Conservation (phyloP, 2,329 filamentous ascomycete species). For the Pseudogymnoascus sp. region DNA sequence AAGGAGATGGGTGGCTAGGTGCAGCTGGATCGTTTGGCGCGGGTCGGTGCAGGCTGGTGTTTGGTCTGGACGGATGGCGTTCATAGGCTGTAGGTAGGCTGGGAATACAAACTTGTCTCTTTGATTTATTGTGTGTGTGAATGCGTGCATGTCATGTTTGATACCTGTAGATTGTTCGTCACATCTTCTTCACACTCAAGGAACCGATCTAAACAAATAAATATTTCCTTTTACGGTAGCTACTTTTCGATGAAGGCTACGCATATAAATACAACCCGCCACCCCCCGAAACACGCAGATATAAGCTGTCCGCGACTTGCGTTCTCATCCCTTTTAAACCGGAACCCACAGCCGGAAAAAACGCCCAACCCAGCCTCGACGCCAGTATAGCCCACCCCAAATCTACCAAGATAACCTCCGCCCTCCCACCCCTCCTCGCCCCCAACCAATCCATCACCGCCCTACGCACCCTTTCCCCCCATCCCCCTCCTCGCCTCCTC, state of each 20-base stretch:
- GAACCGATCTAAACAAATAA: background rate
- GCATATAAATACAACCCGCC: background rate
- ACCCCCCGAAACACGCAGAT: background rate
- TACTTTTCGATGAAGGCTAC: background rate
- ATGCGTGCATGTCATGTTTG: background rate
- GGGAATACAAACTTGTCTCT: background rate
- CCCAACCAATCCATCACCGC: background rate
- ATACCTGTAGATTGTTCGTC: background rate
- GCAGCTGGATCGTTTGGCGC: background rate
- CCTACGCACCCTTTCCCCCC: conserved; percentile 13
- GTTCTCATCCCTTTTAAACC: background rate
- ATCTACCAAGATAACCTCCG: background rate
- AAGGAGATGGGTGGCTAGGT: background rate
- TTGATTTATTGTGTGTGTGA: background rate
- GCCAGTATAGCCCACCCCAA: background rate
- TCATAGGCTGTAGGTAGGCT: background rate
- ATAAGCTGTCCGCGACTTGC: background rate
- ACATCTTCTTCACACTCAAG: background rate
- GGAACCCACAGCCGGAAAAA: background rate
- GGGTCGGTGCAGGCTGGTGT: background rate
- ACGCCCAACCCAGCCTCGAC: background rate
- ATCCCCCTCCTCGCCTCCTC: conserved; percentile 13
- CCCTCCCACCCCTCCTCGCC: background rate
- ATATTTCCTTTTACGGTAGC: background rate
- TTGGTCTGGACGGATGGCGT: background rate